phyloP scores from a whole-genome alignment of 805 yeast species.

The Kodamaea jinghongensis region DNA sequence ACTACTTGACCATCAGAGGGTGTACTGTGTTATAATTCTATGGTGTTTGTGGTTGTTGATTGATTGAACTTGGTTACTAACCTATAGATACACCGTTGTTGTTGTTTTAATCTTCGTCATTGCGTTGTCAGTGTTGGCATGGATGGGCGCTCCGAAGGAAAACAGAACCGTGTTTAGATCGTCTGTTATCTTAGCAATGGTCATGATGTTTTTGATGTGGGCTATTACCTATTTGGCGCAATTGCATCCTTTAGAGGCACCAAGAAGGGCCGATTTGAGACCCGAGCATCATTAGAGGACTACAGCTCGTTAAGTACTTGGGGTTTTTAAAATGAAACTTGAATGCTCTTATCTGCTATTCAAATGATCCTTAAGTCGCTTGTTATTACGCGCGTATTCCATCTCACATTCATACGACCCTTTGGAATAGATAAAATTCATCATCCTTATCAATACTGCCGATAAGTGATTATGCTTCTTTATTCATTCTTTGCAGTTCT shows the following conservation, averaged over 20 bases:
- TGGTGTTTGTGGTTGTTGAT: no score
- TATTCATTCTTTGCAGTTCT: no score
- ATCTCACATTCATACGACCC: no score
- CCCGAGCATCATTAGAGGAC: slow-evolving; percentile 50
- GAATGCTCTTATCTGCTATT: no score
- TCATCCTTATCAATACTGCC: no score
- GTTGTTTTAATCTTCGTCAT: slow-evolving; percentile 58
- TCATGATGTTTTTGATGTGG: slow-evolving; percentile 87
- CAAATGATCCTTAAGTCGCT: no score
- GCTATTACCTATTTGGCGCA: slow-evolving; percentile 88
- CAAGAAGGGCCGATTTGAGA: slow-evolving; percentile 85
- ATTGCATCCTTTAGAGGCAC: slow-evolving; percentile 87
- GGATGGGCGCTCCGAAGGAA: slow-evolving; percentile 84
- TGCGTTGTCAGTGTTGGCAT: slow-evolving; percentile 60
- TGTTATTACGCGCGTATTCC: no score
- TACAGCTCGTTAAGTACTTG: neutral
- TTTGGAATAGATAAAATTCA: no score
- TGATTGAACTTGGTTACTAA: slow-evolving; percentile 10
- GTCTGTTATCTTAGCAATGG: slow-evolving; percentile 57
- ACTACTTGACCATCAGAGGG: no score
- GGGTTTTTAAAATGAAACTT: no score
- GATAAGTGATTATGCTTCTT: no score
- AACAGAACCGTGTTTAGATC: slow-evolving; percentile 51
- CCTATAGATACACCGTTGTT: slow-evolving; percentile 64
- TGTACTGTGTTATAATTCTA: no score